phyloP scores from a whole-genome alignment of 495 filamentous ascomycete species.

The Aspergillus affinis region DNA sequence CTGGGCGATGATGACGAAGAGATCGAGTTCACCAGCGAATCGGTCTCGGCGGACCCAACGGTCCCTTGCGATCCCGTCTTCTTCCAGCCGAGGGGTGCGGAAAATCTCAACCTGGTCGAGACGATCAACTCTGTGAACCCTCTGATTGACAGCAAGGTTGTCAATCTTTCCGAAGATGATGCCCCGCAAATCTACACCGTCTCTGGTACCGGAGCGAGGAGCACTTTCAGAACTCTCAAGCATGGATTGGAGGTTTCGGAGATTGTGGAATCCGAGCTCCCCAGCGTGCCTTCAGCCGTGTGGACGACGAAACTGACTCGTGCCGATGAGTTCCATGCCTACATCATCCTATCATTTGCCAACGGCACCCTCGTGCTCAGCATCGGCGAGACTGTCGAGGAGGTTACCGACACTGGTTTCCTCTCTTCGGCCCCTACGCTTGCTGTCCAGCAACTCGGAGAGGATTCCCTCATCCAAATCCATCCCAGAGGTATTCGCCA shows the following conservation, averaged over 20 bases:
- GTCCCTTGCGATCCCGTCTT: slow-evolving; percentile 71
- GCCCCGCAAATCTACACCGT: slow-evolving; percentile 95
- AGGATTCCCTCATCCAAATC: slow-evolving; percentile 89
- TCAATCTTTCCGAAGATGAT: slow-evolving; percentile 85
- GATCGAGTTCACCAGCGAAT: slow-evolving; percentile 77
- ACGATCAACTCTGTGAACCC: slow-evolving; percentile 89
- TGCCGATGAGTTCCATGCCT: slow-evolving; percentile 80
- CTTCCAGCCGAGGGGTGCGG: slow-evolving; percentile 76
- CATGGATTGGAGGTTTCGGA: slow-evolving; percentile 92
- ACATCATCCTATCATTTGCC: slow-evolving; percentile 68
- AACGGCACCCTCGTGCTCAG: slow-evolving; percentile 81
- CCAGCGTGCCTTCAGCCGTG: slow-evolving; percentile 79
- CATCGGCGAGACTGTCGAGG: slow-evolving; percentile 95
- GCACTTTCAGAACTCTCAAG: slow-evolving; percentile 85
- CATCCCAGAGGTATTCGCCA: slow-evolving; percentile 94
- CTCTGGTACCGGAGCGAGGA: slow-evolving; percentile 82
- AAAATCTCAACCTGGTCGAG: slow-evolving; percentile 82
- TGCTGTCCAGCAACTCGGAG: slow-evolving; percentile 90
- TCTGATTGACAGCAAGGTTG: slow-evolving; percentile 83
- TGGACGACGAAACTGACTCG: slow-evolving; percentile 93
- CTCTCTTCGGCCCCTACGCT: slow-evolving; percentile 81
- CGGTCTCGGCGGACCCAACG: slow-evolving; percentile 70
- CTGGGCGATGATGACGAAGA: slow-evolving; percentile 96
- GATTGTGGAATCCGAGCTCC: slow-evolving; percentile 88
- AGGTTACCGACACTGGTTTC: slow-evolving; percentile 91